A percentile compares a stretch with the other conserved stretches of the same genome.
phyloP scores from a whole-genome alignment of 2,329 filamentous ascomycete species.

The Colletotrichum sp. region DNA sequence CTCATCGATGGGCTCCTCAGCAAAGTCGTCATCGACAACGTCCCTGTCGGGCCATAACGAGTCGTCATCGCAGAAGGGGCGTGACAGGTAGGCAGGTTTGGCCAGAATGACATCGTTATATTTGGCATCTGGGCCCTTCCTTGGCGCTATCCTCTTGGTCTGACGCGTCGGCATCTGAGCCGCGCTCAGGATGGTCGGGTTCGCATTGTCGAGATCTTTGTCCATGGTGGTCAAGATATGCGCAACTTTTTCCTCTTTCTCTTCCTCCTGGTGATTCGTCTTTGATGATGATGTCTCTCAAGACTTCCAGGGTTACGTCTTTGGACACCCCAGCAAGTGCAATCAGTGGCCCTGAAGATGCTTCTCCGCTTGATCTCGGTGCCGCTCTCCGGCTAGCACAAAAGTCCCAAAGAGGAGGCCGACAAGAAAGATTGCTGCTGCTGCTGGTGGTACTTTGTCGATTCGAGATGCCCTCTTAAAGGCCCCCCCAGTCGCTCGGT shows the following conservation, averaged over 20 bases:
- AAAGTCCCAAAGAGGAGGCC: background rate
- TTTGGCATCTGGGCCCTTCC: slow-evolving; percentile 50
- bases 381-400: background rate
- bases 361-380: slow-evolving; percentile 5
- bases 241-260: background rate
- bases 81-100: slow-evolving; percentile 47
- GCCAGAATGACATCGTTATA: slow-evolving; percentile 53
- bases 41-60: slow-evolving; percentile 38
- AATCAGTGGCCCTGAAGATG: background rate
- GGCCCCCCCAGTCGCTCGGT: slow-evolving; percentile 2
- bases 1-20: slow-evolving; percentile 87
- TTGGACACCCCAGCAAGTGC: slow-evolving; percentile 1
- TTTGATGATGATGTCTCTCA: background rate
- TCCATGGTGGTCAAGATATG: slow-evolving; percentile 34
- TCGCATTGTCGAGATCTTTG: slow-evolving; percentile 73
- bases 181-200: slow-evolving; percentile 88
- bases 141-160: slow-evolving; percentile 52
- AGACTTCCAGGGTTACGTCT: background rate
- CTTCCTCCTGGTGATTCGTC: background rate
- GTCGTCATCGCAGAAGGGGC: slow-evolving; percentile 41
- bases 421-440: background rate
- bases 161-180: slow-evolving; percentile 86
- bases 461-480: background rate
- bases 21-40: slow-evolving; percentile 61
- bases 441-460: background rate